A percentile compares a stretch with the other conserved stretches of the same genome.
Conservation (phyloP, 805 yeast genomes). For the Brettanomyces bruxellensis region DNA sequence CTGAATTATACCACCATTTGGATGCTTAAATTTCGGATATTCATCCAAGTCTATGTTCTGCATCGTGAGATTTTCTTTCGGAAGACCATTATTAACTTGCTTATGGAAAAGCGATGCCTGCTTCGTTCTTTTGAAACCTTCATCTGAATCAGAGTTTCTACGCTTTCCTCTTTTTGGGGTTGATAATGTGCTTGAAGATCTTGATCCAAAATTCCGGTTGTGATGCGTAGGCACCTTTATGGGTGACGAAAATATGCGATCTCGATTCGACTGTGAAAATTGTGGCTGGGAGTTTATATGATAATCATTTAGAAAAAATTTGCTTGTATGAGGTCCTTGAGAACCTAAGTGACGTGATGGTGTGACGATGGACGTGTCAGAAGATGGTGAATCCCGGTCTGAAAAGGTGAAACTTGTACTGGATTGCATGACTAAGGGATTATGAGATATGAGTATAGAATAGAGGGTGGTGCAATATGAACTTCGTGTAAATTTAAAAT, state of each 20-base stretch:
- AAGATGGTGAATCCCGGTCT: neutral
- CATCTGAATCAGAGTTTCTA: slow-evolving; percentile 26
- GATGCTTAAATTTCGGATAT: slow-evolving; percentile 50
- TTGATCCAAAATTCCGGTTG: neutral
- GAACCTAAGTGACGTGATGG: neutral
- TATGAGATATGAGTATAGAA: neutral
- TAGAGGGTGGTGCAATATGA: neutral
- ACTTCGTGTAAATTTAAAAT: neutral
- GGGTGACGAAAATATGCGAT: slow-evolving; percentile 2
- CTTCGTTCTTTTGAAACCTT: slow-evolving; percentile 23
- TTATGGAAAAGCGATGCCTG: slow-evolving; percentile 4
- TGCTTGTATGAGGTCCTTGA: neutral
- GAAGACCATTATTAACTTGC: neutral
- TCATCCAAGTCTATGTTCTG: slow-evolving; percentile 29
- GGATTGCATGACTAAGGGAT: neutral
- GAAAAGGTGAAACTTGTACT: neutral
- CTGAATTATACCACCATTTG: slow-evolving; percentile 53
- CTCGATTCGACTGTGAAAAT: too few species aligned
- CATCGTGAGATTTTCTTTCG: slow-evolving; percentile 13
- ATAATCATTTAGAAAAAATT: neutral
- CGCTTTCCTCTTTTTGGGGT: slow-evolving; percentile 20
- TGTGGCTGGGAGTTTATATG: too few species aligned
- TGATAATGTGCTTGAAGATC: neutral
- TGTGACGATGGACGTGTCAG: neutral
- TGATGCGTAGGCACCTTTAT: slow-evolving; percentile 1